Evolutionary conservation across 2,329 filamentous ascomycete species (phyloP), one percentile per base, ranked within the genome.

Genomic region (Alternaria ethzedia): DNA sequence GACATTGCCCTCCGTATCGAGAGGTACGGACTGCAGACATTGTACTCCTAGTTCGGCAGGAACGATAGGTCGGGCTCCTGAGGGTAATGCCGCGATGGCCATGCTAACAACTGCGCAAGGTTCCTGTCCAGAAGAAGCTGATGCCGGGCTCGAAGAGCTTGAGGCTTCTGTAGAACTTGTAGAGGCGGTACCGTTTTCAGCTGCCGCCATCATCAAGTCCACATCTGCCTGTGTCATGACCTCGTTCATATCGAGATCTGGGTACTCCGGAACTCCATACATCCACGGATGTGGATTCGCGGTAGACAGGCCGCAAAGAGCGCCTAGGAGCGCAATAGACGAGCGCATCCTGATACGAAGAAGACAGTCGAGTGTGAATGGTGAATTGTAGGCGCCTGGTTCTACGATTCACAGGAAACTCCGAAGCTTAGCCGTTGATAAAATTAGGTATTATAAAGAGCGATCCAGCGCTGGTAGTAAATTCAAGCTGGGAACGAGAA

Each of bases 21-120:
- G 65, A 5, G 80, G 80, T 20, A 81, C 79, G 2, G 78, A 78
- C 47, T 74, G 67, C 15, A 81, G 58, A 65, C 80, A 82, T 23
- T 64, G 66, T 23, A 77, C 61, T 13, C 70, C 78, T 26, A 79
- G 59, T 28, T 79, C 74, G n/a, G 78, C 77, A n/a, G 77, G 72
- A 5, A 78, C 64, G 13, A 76, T 60, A 17, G 73, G 73, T n/a
- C 74, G 69, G 20, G 69, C 65, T 26, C 72, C 72, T 21, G 69
- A 54, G 12, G 74, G 73, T 21, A 77, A 52, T 26, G 74, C 71
- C 50, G 70, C 65, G 9, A 79, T 47, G 8, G 68, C 69, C 45
- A 68, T 72, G 49, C 69, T 76, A 46, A 79, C 66, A 5, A 76
- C 67, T 3, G 76, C 76, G 56, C 77, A 79, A 41, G 77, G 77